Evolutionary conservation across 2,329 filamentous ascomycete species (phyloP), one percentile per base, ranked within the genome.

Genomic region (Fusarium sp.): DNA sequence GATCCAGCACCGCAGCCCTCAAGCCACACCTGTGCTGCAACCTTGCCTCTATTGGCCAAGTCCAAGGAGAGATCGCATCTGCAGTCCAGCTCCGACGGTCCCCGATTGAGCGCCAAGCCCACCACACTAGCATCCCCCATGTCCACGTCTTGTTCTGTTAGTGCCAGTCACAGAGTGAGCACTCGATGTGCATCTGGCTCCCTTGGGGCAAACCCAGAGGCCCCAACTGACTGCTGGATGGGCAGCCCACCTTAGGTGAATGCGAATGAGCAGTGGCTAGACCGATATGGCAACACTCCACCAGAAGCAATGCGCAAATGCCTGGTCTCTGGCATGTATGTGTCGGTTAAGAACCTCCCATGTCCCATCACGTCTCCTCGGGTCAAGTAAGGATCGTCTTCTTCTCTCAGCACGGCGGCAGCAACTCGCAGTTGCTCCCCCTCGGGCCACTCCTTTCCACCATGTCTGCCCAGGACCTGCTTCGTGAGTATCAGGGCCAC

Each of bases 401-500:
- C 42, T 63, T 71, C 65, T 63, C 56, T 60, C 56, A 33, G 36
- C 33, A 68, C 65, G 63, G 63, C 64, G 62, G 54, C 57, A 69
- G 69, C 63, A 59, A 71, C 52, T 69, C 50, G 29, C 57, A 45
- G 58, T 61, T 72, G 68, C 64, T 67, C 52, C 62, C 71, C 63
- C 58, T 64, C 59, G 50, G 52, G 57, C 58, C 63, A 60, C 59
- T 57, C 31, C 45, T 35, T 20, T 40, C 65, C 63, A 52, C 31
- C 61, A 79, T 79, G 77, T 76, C 76, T 42, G 70, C 71, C 16
- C 68, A 77, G 61, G 75, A 83, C 16, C 74, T 87, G 29, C 77
- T 87, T 35, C 74, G 77, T 33, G 70, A 82, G 70, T 88, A 87
- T 70, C 73, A 85, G 70, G 86, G 84, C 25, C 79, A 84, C 47